A percentile compares a stretch with the other conserved stretches of the same genome.
Evolutionary conservation across 805 yeast genomes (phyloP).

Genomic region (Candida michaelii): DNA sequence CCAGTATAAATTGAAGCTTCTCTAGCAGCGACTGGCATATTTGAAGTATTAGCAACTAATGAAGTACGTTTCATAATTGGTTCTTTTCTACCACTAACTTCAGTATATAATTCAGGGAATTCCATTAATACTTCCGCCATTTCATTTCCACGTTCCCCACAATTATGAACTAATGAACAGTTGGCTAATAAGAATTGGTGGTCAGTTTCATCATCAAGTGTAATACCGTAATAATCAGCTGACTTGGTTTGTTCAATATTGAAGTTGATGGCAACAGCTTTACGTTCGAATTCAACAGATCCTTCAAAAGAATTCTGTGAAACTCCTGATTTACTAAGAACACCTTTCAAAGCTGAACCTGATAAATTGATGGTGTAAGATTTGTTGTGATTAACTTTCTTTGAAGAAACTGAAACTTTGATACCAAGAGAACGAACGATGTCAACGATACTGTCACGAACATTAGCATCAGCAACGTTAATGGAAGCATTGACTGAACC

Average conservation of each 20-base stretch:
- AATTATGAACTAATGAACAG: conserved; percentile 20
- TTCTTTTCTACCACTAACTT: conserved; percentile 88
- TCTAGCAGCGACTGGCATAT: conserved; percentile 99
- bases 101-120: conserved; percentile 96
- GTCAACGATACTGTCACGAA: conserved; percentile 35
- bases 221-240: conserved; percentile 44
- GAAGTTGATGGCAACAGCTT: conserved; percentile 14
- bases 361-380: conserved; percentile 18
- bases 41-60: conserved; percentile 96
- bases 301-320: conserved; percentile 16
- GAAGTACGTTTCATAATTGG: conserved; percentile 99
- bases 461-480: conserved; percentile 19
- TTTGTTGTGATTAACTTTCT: conserved; percentile 15
- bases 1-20: conserved; percentile 99
- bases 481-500: too few relatives aligned
- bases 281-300: conserved; percentile 15
- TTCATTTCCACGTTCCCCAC: conserved; percentile 97
- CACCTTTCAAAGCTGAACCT: conserved; percentile 21
- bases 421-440: conserved; percentile 48
- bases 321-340: conserved; percentile 25
- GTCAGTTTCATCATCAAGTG: conserved; percentile 39
- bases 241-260: background rate
- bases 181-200: conserved; percentile 43
- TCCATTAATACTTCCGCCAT: conserved; percentile 99
- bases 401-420: conserved; percentile 27